phyloP scores from a whole-genome alignment of 208 protist species.

The Trypanosomatidae sp. region DNA sequence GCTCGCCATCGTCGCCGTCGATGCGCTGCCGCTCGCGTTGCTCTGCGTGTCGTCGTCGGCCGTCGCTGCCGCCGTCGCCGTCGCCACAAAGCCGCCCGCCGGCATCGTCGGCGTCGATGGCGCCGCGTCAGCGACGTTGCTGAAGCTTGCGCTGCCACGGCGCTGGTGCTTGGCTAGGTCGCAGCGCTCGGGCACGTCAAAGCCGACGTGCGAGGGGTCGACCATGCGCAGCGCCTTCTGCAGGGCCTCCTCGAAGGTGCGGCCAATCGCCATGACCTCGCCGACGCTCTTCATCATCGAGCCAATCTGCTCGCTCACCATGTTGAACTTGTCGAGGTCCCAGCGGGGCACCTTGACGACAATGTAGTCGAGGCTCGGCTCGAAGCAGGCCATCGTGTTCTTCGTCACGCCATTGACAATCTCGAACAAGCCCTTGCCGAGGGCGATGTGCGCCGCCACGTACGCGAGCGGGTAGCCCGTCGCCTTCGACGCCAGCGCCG shows the following conservation, averaged over 20 bases:
- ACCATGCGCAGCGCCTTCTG: slow-evolving; percentile 97
- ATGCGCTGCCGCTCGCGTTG: too few relatives aligned
- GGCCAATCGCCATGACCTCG: slow-evolving; percentile 97
- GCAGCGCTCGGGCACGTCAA: slow-evolving; percentile 61
- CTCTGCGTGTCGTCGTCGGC: too few relatives aligned
- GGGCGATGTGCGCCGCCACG: slow-evolving; percentile 95
- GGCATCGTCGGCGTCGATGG: too few relatives aligned
- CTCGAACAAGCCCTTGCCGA: slow-evolving; percentile 91
- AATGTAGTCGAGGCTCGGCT: slow-evolving; percentile 96
- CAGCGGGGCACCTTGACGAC: slow-evolving; percentile 94
- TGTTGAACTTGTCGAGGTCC: slow-evolving; percentile 95
- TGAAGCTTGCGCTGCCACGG: too few relatives aligned
- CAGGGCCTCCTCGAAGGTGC: slow-evolving; percentile 97
- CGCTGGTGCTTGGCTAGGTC: slow-evolving; percentile 5
- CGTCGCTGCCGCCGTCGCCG: too few relatives aligned
- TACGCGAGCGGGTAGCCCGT: slow-evolving; percentile 98
- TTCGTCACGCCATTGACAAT: slow-evolving; percentile 90
- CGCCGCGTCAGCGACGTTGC: too few relatives aligned
- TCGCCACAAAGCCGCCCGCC: too few relatives aligned
- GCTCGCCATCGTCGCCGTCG: too few relatives aligned
- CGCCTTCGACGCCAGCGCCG: slow-evolving; percentile 96
- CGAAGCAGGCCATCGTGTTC: slow-evolving; percentile 95
- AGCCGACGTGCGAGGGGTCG: slow-evolving; percentile 75
- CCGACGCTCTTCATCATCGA: slow-evolving; percentile 96
- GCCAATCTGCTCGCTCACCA: slow-evolving; percentile 88